A percentile compares a stretch with the other conserved stretches of the same genome.
phyloP scores from a whole-genome alignment of 2,329 filamentous ascomycete genomes.

The Diaporthe sp. region DNA sequence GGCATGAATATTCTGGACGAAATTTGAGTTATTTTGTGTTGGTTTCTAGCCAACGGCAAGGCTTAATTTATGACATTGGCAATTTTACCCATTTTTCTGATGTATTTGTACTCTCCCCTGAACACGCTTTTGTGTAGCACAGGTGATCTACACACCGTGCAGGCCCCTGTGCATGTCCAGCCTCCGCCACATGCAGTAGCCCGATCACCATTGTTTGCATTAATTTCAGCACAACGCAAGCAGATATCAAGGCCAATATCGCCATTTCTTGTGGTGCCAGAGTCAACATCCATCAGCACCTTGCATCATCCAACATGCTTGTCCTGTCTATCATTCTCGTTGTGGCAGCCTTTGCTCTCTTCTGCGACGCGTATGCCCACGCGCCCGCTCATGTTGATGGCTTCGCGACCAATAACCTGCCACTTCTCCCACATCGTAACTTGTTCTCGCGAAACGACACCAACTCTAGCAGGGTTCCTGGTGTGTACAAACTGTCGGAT shows the following conservation, averaged over 20 bases:
- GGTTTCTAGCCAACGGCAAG: background rate
- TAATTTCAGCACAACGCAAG: background rate
- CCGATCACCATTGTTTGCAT: background rate
- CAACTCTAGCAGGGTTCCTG: background rate
- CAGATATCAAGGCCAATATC: background rate
- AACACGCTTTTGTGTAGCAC: background rate
- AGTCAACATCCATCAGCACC: no score
- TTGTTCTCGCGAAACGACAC: background rate
- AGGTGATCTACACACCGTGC: background rate
- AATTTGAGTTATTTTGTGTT: background rate
- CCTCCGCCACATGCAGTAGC: background rate
- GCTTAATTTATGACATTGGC: background rate
- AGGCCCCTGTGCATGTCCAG: background rate
- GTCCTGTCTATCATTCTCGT: background rate
- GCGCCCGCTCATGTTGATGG: background rate
- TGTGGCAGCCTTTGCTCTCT: background rate
- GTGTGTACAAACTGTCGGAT: slow-evolving; percentile 49
- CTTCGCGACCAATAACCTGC: background rate
- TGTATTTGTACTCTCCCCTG: background rate
- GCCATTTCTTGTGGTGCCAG: background rate
- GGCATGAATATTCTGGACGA: background rate
- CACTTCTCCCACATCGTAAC: background rate
- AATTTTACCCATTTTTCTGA: background rate
- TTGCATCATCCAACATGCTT: background rate
- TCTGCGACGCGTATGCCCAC: background rate